Base-by-base conservation (phyloP, 352 stramenopile genomes). In the Globisporangium takayamanum region DNA sequence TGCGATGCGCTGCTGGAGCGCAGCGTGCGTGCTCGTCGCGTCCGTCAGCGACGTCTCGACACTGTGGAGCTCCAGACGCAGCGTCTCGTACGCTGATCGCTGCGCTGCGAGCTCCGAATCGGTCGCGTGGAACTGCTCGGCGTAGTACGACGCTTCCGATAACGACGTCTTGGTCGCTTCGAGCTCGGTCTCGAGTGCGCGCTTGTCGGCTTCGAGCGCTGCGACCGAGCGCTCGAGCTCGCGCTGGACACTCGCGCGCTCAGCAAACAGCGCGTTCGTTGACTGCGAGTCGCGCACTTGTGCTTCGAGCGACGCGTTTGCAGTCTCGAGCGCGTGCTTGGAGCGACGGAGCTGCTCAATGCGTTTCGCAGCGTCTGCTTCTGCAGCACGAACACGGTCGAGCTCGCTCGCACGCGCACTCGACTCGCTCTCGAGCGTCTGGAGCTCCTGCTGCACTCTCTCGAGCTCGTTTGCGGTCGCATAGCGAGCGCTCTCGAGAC, bases 121-220 rank as follows among this genome's bases (percentile, higher is more conserved):
- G 20, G 63, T 54, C 10, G 53, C 44, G 25, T 50, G 50, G 15
- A 68, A 49, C 1, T 76, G 66, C 25, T 80, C 67, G n/a, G 72
- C 68, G 41, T 81, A 70, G 22, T 72, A 53, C 37, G 69, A 73
- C 15, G 74, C 53, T 39, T 62, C 64, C 67, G 64, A 63, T 51
- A 66, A 69, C 25, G 72, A 55, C 33, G 59, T 55, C 49, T 60
- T 69, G 6, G 86, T 50, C 1, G 64, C 49, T 8, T 73, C 56
- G 3, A 90, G 58, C 36, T 88, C 76, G 0, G 71, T 65, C 22
- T 74, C 57, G 30, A 84, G 28, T 7, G 55, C 46, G 30, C 42
- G 49, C 14, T 63, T 63, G 57, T 54, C 56, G 33, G 53, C 41
- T 49, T 64, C 56, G 8, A 59, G 42, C 46, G 58, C 42, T 11